Evolutionary conservation across 345 rosid genomes (phyloP).

Genomic region (Schrenkiella parvula): DNA sequence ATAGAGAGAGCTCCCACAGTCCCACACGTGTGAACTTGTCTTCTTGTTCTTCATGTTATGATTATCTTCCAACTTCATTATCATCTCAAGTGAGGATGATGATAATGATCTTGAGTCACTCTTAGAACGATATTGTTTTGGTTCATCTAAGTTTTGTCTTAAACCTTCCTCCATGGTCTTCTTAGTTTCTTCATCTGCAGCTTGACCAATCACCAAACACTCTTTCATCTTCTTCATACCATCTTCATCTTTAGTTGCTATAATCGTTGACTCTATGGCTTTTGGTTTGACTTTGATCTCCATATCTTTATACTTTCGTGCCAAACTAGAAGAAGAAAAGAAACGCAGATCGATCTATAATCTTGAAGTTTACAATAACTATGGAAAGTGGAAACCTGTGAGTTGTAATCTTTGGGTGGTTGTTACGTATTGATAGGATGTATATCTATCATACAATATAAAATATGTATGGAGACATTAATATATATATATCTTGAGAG

Average conservation of each 20-base stretch:
- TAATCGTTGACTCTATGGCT: neutral
- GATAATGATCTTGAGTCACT: neutral
- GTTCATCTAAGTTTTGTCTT: neutral
- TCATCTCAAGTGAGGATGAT: neutral
- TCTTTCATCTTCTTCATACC: slow-evolving; percentile 14
- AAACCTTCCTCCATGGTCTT: slow-evolving; percentile 10
- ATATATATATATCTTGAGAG: neutral
- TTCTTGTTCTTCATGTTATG: slow-evolving; percentile 18
- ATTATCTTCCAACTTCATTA: neutral
- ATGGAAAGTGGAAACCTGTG: slow-evolving; percentile 13
- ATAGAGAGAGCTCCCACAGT: slow-evolving; percentile 74
- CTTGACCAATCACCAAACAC: neutral
- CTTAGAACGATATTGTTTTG: slow-evolving; percentile 10
- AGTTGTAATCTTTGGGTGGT: slow-evolving; percentile 14
- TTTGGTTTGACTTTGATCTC: slow-evolving; percentile 27
- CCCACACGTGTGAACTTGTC: slow-evolving; percentile 65
- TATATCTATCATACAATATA: neutral
- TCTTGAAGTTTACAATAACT: neutral
- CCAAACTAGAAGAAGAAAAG: slow-evolving; percentile 29
- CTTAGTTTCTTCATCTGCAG: neutral
- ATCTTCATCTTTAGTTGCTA: slow-evolving; percentile 16
- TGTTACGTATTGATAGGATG: slow-evolving; percentile 12
- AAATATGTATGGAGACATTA: neutral
- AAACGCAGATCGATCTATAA: slow-evolving; percentile 4
- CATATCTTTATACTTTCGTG: slow-evolving; percentile 12